Evolutionary conservation across 805 yeast species (phyloP).

Genomic region (Suhomyces faveliae): DNA sequence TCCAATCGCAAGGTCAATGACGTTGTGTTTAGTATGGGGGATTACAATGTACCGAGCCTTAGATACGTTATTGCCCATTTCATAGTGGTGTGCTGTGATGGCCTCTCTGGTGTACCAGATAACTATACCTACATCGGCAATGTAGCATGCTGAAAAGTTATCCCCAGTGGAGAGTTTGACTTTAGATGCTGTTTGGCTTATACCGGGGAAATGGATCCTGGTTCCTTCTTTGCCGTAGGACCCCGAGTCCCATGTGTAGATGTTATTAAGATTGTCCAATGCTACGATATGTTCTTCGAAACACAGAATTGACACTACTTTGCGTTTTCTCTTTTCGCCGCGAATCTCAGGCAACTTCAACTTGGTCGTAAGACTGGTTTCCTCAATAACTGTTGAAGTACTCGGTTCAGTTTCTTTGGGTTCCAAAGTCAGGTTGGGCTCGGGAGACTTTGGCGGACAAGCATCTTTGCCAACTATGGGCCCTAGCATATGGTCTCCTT

Average conservation of each 20-base stretch:
- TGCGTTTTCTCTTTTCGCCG: constrained; percentile 13
- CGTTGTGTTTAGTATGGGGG: constrained; percentile 36
- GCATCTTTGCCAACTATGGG: constrained; percentile 21
- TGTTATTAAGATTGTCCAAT: constrained; percentile 44
- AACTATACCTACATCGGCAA: constrained; percentile 52
- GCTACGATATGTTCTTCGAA: constrained; percentile 69
- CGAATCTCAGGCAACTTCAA: constrained; percentile 16
- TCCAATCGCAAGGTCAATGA: constrained; percentile 57
- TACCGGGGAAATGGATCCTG: constrained; percentile 36
- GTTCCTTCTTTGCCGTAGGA: constrained; percentile 38
- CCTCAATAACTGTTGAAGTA: constrained; percentile 3
- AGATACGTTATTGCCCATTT: constrained; percentile 13
- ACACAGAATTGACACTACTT: constrained; percentile 51
- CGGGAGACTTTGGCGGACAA: constrained; percentile 15
- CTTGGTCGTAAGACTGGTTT: constrained; percentile 21
- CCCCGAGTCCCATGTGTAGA: constrained; percentile 66
- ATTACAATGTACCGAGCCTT: constrained; percentile 42
- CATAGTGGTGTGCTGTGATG: constrained; percentile 18
- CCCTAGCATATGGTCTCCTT: constrained; percentile 25
- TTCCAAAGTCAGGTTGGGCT: constrained; percentile 22
- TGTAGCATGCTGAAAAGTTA: constrained; percentile 53
- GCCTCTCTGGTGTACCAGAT: constrained; percentile 49
- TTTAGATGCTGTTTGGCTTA: constrained; percentile 21
- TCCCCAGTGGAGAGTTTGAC: constrained; percentile 65
- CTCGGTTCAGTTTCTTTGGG: constrained; percentile 15